Evolutionary conservation across 345 rosid species (phyloP).

Genomic region (Bruguiera parviflora): DNA sequence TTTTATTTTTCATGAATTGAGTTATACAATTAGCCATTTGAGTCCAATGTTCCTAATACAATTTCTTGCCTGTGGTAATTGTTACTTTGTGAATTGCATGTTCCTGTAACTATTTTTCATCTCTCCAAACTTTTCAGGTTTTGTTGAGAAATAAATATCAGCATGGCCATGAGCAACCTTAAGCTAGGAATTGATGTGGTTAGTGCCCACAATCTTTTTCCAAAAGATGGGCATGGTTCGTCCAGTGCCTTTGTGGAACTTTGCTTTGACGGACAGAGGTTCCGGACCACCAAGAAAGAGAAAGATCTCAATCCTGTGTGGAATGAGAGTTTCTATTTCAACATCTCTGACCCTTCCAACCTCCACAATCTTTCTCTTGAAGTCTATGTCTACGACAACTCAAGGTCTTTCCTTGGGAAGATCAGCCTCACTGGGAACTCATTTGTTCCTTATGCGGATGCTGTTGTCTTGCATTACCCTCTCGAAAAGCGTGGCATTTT

Average conservation of each 20-base stretch:
- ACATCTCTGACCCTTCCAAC: constrained; percentile 77
- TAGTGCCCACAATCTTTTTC: constrained; percentile 86
- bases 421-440: constrained; percentile 72
- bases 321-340: constrained; percentile 97
- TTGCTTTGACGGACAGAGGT: constrained; percentile 78
- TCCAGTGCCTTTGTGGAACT: constrained; percentile 83
- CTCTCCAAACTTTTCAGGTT: constrained; percentile 1
- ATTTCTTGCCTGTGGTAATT: background rate
- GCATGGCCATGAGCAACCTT: constrained; percentile 72
- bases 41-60: background rate
- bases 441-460: constrained; percentile 80
- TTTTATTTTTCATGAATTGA: background rate
- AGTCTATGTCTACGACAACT: constrained; percentile 62
- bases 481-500: constrained; percentile 86
- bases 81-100: constrained; percentile 35
- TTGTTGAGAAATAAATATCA: constrained; percentile 16
- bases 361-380: constrained; percentile 78
- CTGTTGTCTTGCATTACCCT: constrained; percentile 86
- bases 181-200: constrained; percentile 87
- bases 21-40: background rate
- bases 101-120: constrained; percentile 17
- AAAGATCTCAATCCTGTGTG: constrained; percentile 89
- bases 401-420: constrained; percentile 88
- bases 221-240: constrained; percentile 93
- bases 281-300: constrained; percentile 82